Conservation (phyloP, 768 basidiomycete species). For the Amanita thiersii region DNA sequence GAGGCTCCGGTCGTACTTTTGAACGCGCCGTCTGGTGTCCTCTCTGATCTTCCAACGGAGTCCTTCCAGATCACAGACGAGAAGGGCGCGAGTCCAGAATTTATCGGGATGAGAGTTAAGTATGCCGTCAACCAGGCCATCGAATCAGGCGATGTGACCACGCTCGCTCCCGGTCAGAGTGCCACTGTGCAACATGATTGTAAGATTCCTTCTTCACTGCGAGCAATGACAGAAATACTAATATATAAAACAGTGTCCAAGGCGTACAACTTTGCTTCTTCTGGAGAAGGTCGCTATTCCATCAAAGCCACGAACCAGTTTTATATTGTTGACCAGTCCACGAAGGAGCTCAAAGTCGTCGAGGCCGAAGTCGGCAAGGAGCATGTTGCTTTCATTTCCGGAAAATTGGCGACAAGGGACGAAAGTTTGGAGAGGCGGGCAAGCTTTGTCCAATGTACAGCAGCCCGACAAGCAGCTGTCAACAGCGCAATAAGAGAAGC, state of each 20-base stretch:
- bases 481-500: too few species aligned
- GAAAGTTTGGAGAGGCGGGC: too few species aligned
- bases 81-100: conserved; percentile 25
- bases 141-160: conserved; percentile 22
- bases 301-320: not conserved
- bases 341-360: not conserved
- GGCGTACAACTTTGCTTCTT: not conserved
- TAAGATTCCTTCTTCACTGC: conserved; percentile 13
- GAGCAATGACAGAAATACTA: conserved; percentile 7
- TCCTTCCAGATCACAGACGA: conserved; percentile 28
- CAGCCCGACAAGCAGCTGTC: too few species aligned
- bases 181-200: conserved; percentile 26
- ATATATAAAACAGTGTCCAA: not conserved
- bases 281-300: not conserved
- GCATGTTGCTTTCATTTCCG: too few species aligned
- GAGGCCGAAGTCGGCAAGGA: too few species aligned
- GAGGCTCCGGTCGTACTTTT: too few species aligned
- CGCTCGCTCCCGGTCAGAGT: conserved; percentile 31
- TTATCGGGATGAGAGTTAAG: conserved; percentile 32
- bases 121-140: conserved; percentile 25
- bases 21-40: conserved; percentile 29
- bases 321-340: not conserved
- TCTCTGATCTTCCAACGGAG: conserved; percentile 29
- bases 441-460: too few species aligned
- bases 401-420: too few species aligned